Evolutionary conservation across 495 filamentous ascomycete genomes (phyloP).

Genomic region (Hyaloscypha variabilis): DNA sequence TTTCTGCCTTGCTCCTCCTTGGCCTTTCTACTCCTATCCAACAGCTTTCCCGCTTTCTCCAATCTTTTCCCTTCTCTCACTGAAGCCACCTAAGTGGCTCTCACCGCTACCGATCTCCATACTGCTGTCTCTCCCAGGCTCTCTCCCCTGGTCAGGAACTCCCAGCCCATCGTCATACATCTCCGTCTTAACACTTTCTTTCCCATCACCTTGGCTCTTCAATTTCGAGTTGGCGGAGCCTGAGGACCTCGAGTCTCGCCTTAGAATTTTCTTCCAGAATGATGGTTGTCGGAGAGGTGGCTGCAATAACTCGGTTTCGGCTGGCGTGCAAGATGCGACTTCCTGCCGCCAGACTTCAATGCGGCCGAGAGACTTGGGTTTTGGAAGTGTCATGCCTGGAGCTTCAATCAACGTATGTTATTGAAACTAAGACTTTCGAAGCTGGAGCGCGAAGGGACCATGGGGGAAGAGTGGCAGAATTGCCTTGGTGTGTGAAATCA

Average conservation of each 20-base stretch:
- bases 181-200: conserved; percentile 11
- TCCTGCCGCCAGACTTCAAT: conserved; percentile 22
- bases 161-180: conserved; percentile 16
- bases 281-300: conserved; percentile 4
- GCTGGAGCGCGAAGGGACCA: neutral
- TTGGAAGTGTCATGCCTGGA: conserved; percentile 7
- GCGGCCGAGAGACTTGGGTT: neutral
- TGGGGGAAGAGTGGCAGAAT: neutral
- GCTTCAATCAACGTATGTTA: neutral
- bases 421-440: neutral
- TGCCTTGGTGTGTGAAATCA: neutral
- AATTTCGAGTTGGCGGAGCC: neutral
- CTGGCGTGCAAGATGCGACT: conserved; percentile 4
- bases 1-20: neutral
- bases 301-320: neutral
- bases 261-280: conserved; percentile 18
- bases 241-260: neutral
- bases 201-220: neutral
- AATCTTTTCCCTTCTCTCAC: conserved; percentile 20
- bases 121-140: conserved; percentile 10
- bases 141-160: neutral
- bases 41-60: conserved; percentile 20
- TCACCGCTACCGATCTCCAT: conserved; percentile 21
- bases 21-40: conserved; percentile 8
- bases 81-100: conserved; percentile 16